Evolutionary conservation across 257 asterid genomes (phyloP), one percentile per base, ranked within the genome.

Genomic region (Coffea eugenioides): DNA sequence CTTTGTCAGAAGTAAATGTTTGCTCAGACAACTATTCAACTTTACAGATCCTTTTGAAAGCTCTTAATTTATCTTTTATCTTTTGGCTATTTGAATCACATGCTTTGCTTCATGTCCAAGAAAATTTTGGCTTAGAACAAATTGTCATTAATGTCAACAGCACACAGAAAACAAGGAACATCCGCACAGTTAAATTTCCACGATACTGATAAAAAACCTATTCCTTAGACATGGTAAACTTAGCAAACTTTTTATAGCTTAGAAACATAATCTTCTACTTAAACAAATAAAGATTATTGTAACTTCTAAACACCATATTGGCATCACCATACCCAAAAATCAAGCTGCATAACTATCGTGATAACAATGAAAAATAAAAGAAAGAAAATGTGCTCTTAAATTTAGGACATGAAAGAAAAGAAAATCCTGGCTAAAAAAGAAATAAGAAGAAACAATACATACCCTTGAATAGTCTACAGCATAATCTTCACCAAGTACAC

Each of bases 391-490:
- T n/a, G 45, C 25, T 31, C 65, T 49, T n/a, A 5, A 25, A 1
- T 21, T 12, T 34, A 36, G 57, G 36, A 54, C 34, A 57, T 51
- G 61, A 8, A 78, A 21, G 25, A 10, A 69, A 36, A 25, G 12
- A 31, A 78, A 34, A 49, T 31, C 20, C 56, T 1, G 11, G 48
- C 57, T 39, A 54, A 74, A 8, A 12, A 14, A 46, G 71, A 9
- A 18, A 34, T 12, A 48, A 20, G 27, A 15, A 70, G 62, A 59
- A 48, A 74, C 68, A 73, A 77, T 80, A 68, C 85, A 79, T 82
- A 91, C 99, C 97, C 90, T 96, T 41, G 97, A 92, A 87, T 80
- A 92, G 86, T 94, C 99, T 18, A 94, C 71, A 14, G 89, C 82
- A 71, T 84, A 92, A 86, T 90, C 94, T 77, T 90, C 97, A 43